phyloP scores from a whole-genome alignment of 225 moss, liverwort and hornwort genomes.

The Anthoceros angustus region DNA sequence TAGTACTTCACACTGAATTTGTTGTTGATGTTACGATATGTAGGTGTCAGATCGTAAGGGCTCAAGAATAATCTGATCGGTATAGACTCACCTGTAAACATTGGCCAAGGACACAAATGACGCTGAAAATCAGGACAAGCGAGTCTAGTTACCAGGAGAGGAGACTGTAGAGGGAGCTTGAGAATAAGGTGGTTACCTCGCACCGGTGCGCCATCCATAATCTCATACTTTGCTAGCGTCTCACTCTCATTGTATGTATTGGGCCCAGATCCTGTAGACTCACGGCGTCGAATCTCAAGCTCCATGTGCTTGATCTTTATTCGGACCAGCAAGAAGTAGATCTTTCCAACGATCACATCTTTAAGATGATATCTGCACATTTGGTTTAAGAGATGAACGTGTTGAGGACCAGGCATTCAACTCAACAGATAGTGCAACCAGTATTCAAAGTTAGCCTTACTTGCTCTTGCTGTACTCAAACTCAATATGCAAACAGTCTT shows the following conservation, averaged over 20 bases:
- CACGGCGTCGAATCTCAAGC: conserved; percentile 92
- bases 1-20: conserved; percentile 99
- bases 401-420: background rate
- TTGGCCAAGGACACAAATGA: background rate
- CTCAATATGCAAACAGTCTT: conserved; percentile 97
- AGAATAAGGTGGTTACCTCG: conserved; percentile 28
- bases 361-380: conserved; percentile 73
- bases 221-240: conserved; percentile 95
- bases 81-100: conserved; percentile 79
- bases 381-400: background rate
- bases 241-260: conserved; percentile 99
- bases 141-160: background rate
- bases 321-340: conserved; percentile 90
- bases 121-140: background rate
- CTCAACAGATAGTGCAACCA: background rate
- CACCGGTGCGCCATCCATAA: conserved; percentile 99
- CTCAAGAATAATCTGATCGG: conserved; percentile 96
- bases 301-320: conserved; percentile 99
- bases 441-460: conserved; percentile 19
- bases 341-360: conserved; percentile 97
- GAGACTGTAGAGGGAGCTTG: background rate
- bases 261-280: conserved; percentile 94
- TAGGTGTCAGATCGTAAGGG: conserved; percentile 96
- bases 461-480: conserved; percentile 99
- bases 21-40: conserved; percentile 99